Percentiles rank a stretch among this genome's conserved stretches.
Conservation (phyloP, 805 yeast species). For the Wickerhamomyces pijperi region DNA sequence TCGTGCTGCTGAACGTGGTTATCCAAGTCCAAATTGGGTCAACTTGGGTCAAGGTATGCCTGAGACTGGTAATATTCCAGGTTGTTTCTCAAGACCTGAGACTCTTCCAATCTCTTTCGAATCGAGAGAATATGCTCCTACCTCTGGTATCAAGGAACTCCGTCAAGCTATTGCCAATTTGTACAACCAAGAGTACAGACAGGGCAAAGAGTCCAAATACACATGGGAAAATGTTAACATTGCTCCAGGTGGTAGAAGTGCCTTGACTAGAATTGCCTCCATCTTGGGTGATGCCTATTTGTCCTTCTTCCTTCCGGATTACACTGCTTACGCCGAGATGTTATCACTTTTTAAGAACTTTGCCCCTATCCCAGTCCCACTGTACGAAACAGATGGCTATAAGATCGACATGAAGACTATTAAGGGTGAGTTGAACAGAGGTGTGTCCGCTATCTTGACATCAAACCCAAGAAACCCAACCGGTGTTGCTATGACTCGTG, state of each 20-base stretch:
- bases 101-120: conserved; percentile 34
- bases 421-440: conserved; percentile 40
- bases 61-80: conserved; percentile 50
- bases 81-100: conserved; percentile 44
- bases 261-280: conserved; percentile 50
- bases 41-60: conserved; percentile 59
- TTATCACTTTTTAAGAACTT: conserved; percentile 49
- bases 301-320: conserved; percentile 50
- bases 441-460: conserved; percentile 46
- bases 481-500: conserved; percentile 38
- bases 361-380: conserved; percentile 52
- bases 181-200: conserved; percentile 43
- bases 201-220: conserved; percentile 37
- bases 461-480: conserved; percentile 59
- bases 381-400: conserved; percentile 45
- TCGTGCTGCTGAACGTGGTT: conserved; percentile 48
- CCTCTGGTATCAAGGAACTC: conserved; percentile 43
- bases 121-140: conserved; percentile 47
- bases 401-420: conserved; percentile 42
- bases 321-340: conserved; percentile 59
- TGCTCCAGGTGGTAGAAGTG: conserved; percentile 59
- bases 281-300: conserved; percentile 47
- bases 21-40: conserved; percentile 34
- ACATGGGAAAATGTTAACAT: conserved; percentile 50
- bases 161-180: conserved; percentile 48